Evolutionary conservation across 2,329 filamentous ascomycete species (phyloP).

Genomic region (Trichocomaceae sp.): DNA sequence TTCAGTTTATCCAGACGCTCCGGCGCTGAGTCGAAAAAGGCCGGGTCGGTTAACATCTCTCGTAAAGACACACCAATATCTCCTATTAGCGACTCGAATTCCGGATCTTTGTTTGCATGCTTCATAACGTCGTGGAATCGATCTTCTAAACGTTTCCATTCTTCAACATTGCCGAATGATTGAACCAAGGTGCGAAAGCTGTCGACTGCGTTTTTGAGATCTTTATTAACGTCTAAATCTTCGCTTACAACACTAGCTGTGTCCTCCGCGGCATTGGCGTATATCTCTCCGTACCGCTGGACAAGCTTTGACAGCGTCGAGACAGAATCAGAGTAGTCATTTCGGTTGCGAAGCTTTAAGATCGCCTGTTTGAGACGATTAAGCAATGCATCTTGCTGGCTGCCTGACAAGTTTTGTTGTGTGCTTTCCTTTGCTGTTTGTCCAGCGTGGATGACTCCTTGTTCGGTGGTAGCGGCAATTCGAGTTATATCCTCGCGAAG

Average conservation of each 20-base stretch:
- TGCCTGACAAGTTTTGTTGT: constrained; percentile 64
- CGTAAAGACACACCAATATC: constrained; percentile 70
- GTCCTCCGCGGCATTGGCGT: constrained; percentile 66
- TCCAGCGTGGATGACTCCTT: constrained; percentile 34
- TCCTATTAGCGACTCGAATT: constrained; percentile 71
- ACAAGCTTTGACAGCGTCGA: constrained; percentile 69
- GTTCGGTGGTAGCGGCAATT: constrained; percentile 39
- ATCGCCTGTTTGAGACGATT: constrained; percentile 72
- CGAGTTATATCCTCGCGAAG: constrained; percentile 53
- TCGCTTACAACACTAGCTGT: constrained; percentile 60
- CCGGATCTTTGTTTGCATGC: constrained; percentile 68
- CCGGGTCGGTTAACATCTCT: constrained; percentile 74
- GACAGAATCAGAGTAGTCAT: constrained; percentile 81
- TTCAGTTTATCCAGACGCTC: constrained; percentile 57
- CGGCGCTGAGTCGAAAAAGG: constrained; percentile 72
- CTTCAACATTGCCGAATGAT: constrained; percentile 65
- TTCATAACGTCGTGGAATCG: constrained; percentile 64
- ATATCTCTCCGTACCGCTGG: constrained; percentile 68
- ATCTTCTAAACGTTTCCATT: constrained; percentile 69
- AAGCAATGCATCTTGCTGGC: constrained; percentile 66
- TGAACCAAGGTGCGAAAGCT: constrained; percentile 77
- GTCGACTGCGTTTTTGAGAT: constrained; percentile 65
- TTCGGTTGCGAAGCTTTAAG: constrained; percentile 63
- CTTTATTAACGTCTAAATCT: constrained; percentile 66
- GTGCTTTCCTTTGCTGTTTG: constrained; percentile 62